Evolutionary conservation across 768 basidiomycete species (phyloP), one percentile per base, ranked within the genome.

Genomic region (Pulveroboletus sp.): DNA sequence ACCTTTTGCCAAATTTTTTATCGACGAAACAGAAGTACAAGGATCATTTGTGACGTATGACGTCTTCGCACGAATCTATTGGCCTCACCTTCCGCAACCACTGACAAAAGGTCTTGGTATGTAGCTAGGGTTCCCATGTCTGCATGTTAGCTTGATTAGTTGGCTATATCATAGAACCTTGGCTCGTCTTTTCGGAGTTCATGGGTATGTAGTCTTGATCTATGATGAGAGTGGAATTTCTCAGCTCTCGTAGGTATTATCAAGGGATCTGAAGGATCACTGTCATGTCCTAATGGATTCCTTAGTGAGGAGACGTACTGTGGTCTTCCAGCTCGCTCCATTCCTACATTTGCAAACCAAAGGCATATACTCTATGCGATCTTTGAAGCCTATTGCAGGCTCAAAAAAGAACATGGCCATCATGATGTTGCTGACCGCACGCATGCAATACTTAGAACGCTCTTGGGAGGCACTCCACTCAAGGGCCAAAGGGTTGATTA

Each of bases 381-480:
- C 1, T 89, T 86, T 43, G 63, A 74, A 40, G 57, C 59, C 0
- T 89, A 87, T 57, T 60, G 66, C 15, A 76, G 68, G 48, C 65
- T 65, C 26, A 85, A 82, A 62, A 61, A 58, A 6, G 52, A 63
- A 27, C 58, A 62, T 15, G 59, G 70, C 10, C 76, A 82, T 45
- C 70, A 68, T 11, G 86, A 89, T 61, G 63, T 72, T 6, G 81
- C 86, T 1, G 85, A 87, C 47, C 74, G 84, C 78, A 78, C 82
- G 0, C 82, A 83, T 47, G 52, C 60, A 0, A 71, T 86, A 27
- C 57, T 85, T 12, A 54, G 63, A 17, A 55, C 57, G 8, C 53
- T 83, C 8, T 37, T 62, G 17, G 44, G 58, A 8, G 49, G 58
- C 2, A 65, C 41, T 21, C 49, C 54, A 0, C 35, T 80, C 2